Conservation (phyloP, 495 filamentous ascomycete species). For the Trichoderma reesei region DNA sequence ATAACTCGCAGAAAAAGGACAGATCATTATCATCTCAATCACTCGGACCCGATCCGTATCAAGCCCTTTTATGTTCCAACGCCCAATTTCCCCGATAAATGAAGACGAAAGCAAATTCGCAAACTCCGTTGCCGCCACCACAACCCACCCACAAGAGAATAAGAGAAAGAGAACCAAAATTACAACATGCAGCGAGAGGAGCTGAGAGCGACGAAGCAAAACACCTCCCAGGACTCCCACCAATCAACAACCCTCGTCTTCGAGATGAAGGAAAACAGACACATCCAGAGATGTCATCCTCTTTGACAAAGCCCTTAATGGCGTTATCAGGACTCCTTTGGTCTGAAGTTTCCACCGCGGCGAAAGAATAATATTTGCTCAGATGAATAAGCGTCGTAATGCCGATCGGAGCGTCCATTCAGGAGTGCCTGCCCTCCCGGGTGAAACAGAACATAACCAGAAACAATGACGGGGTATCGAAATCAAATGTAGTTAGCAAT, state of each 20-base stretch:
- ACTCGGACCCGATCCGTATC: not conserved
- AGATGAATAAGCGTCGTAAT: not conserved
- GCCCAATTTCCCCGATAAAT: not conserved
- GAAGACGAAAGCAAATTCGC: not conserved
- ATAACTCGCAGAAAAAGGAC: not conserved
- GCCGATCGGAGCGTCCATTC: no score
- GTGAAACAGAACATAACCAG: not conserved
- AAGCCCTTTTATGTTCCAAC: conserved; percentile 1
- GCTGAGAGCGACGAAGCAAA: not conserved
- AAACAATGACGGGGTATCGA: not conserved
- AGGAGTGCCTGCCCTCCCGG: not conserved
- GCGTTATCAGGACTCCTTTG: not conserved
- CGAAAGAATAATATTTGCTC: not conserved
- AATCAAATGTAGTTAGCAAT: not conserved
- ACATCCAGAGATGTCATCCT: not conserved
- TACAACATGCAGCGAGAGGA: not conserved
- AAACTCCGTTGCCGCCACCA: not conserved
- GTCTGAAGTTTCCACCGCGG: not conserved
- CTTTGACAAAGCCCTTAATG: not conserved
- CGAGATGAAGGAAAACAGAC: not conserved
- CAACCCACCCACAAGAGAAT: not conserved
- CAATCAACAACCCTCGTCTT: not conserved
- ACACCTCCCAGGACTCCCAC: not conserved
- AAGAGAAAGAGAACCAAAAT: not conserved
- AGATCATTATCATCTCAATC: conserved; percentile 6